Evolutionary conservation across 768 basidiomycete genomes (phyloP), one percentile per base, ranked within the genome.

Genomic region (Amylocystis lapponica): DNA sequence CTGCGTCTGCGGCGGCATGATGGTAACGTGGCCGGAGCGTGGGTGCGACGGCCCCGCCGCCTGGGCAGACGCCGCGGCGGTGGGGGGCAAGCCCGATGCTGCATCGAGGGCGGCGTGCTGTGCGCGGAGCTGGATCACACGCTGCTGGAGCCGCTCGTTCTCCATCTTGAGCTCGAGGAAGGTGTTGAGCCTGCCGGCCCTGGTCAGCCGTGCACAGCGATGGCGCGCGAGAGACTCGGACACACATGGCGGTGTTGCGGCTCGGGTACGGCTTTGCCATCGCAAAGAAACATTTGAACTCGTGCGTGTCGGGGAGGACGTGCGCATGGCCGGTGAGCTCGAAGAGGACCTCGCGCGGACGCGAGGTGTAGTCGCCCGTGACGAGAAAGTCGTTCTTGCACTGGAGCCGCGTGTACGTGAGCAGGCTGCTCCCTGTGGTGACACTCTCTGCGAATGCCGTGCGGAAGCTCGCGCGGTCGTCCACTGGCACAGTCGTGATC

Each of bases 111-210:
- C 39, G 38, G 36, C 47, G 14, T 45, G 30, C 39, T 52, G 53
- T 13, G 59, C 47, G 16, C 67, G 66, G 19, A 74, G 59, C 32
- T 75, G 72, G 2, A 64, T 58, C 26, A 84, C 62, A 21, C 81
- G 79, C 46, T 76, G 75, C 51, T 84, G 74, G 31, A 96, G 63
- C 12, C 81, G 75, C 60, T 89, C 85, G 60, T 96, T 92, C 65
- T 94, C 90, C 43, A 83, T 69, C 62, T 91, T 93, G 38, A 95
- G 75, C 56, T 95, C 92, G 27, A 96, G 54, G 51, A 81, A 78
- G 1, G 80, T 78, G 49, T 83, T 77, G 23, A 86, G 63, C 75
- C 86, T 87, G 47, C 7, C n/a, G n/a, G n/a, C n/a, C n/a, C n/a
- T 16, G 31, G 12, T 20, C 20, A 44, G 17, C 21, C 30, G 31